Base-by-base conservation (phyloP, 2,329 filamentous ascomycete species). In the Cryphonectria parasitica region DNA sequence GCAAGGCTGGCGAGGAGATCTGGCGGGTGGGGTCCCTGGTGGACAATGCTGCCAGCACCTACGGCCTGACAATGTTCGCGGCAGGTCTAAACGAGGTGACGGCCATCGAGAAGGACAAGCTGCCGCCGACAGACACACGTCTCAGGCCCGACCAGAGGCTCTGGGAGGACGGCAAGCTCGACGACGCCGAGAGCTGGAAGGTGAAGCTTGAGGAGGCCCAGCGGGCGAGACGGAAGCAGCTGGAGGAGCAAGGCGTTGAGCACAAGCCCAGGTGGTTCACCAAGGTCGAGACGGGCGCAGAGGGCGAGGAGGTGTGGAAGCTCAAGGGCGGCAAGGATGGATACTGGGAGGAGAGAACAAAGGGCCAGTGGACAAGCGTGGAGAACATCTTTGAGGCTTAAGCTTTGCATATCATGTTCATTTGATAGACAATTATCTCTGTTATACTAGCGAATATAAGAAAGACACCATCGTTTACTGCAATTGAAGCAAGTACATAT, bases 71-170 rank as follows among this genome's bases (percentile, higher is more conserved):
- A 0, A 84, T 87, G 0, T 99, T 98, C 78, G 94, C 95, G 0
- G 95, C 94, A 0, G 82, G 87, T 1, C 86, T 99, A 61, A 99
- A 99, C 76, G 93, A 99, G 80, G 86, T 97, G 72, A 98, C 96
- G 0, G 76, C 87, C 0, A 84, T 97, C 7, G 96, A 99, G 80
- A 84, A 90, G 70, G 89, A 85, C 4, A 90, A 89, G 71, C 82
- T 98, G 22, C 91, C 96, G 3, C 87, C 89, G 0, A 98, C 95
- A 0, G 96, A 99, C 81, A 92, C 88, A 45, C 86, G 96, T 36
- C 83, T 98, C 56, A 86, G 96, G 22, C 95, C 94, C 2, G 96
- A 99, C 78, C 96, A 98, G 83, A 87, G 92, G 19, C 89, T 94
- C 11, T 73, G 75, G 10, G 77, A 78, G 74, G 74, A 76, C 72